Evolutionary conservation across 805 yeast genomes (phyloP), one percentile per base, ranked within the genome.

Genomic region (Saturnispora galanensis): DNA sequence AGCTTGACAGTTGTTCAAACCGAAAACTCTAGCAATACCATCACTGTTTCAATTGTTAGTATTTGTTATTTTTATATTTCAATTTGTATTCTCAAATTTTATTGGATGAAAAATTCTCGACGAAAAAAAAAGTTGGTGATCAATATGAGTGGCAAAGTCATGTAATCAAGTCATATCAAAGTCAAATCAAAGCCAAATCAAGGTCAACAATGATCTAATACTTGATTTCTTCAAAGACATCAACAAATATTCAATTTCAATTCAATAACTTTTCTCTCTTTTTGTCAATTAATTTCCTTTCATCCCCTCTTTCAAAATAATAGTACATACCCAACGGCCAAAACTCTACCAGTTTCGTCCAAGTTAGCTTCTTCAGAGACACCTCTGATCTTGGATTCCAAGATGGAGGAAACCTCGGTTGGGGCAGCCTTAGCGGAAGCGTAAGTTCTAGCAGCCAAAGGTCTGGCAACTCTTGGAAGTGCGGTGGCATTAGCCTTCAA

Each of bases 1-100:
- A 68, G 98, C 98, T 80, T 90, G 97, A 73, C 88, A 82, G 81
- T 93, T 93, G 93, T 89, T 93, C 65, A 93, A 78, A 76, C 99
- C 99, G 76, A 85, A 93, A 66, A 93, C 96, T 81, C 97, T 94
- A 70, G 98, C 99, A 69, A 93, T 93, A 93, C 99, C 99, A 74
- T 93, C 99, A 84, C 98, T 80, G 64, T 46, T 42, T 68, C 12
- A 45, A 30, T 10, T 33, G 31, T 39, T 39, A 39, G 35, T 39
- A 34, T 21, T 21, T 21, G 26, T 21, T 21, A 21, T 21, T 21
- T 21, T 21, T 4, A 18, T 18, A 18, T 18, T 18, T 21, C 17
- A 44, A 4, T 17, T 34, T 9, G 8, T 30, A 41, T 9, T 35
- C 16, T 21, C 11, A 10, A 31, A 15, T 32, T 38, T 38, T 29